Evolutionary conservation across 2,329 filamentous ascomycete species (phyloP).

Genomic region (Bipolaris oryzae): DNA sequence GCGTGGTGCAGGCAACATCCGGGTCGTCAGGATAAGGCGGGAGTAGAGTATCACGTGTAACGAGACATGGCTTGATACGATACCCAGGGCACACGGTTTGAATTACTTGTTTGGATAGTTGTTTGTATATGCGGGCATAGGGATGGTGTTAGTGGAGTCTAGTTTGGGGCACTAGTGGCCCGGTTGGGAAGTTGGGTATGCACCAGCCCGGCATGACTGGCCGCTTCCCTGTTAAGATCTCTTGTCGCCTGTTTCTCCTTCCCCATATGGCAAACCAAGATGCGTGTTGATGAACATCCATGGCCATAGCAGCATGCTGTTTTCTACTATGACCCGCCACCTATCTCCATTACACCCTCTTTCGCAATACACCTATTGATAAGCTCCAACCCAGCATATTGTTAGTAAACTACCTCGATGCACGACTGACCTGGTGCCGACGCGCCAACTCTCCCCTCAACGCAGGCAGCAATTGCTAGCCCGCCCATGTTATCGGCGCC

Average conservation of each 20-base stretch:
- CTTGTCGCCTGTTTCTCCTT: conserved; percentile 35
- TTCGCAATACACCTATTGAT: conserved; percentile 9
- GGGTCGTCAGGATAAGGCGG: conserved; percentile 28
- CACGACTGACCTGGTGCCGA: conserved; percentile 16
- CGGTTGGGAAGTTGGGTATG: conserved; percentile 28
- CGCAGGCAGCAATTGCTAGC: conserved; percentile 10
- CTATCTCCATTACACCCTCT: conserved; percentile 3
- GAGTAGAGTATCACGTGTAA: conserved; percentile 29
- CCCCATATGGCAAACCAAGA: conserved; percentile 26
- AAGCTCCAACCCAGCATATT: not conserved
- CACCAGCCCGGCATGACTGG: conserved; percentile 26
- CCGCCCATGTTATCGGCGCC: conserved; percentile 24
- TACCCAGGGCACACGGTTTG: conserved; percentile 30
- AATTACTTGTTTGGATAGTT: conserved; percentile 16
- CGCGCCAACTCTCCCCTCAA: conserved; percentile 12
- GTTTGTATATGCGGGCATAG: conserved; percentile 29
- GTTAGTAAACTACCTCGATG: conserved; percentile 14
- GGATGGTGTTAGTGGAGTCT: conserved; percentile 32
- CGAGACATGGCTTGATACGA: conserved; percentile 27
- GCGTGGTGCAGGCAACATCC: conserved; percentile 82
- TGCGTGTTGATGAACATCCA: conserved; percentile 16
- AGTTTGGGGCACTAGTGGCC: conserved; percentile 24
- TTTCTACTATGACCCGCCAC: conserved; percentile 8
- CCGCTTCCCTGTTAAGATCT: conserved; percentile 23
- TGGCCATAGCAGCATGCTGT: conserved; percentile 18